Evolutionary conservation across 331 rosid genomes (phyloP), one percentile per base, ranked within the genome.

Genomic region (Pyracantha coccinea): DNA sequence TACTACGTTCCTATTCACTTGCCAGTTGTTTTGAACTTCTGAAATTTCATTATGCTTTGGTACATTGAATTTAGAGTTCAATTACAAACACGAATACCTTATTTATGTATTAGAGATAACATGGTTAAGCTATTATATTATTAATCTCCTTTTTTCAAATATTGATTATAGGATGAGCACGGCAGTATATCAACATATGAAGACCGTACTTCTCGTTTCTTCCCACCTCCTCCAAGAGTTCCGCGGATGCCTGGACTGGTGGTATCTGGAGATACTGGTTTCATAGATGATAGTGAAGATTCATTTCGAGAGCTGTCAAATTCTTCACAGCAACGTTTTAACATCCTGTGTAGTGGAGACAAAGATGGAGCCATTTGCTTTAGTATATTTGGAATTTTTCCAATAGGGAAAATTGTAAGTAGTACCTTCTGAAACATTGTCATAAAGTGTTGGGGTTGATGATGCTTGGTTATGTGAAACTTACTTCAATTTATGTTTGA

Each of bases 331-430:
- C 97, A 88, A 78, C 90, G 82, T 52, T 94, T 94, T 83, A 94
- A 88, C 77, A 90, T 94, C 77, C 87, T 91, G 25, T 91, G 97
- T 73, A 94, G 97, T 77, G 99, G 92, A 80, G 99, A 94, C 80
- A 86, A 80, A 86, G 96, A 94, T 77, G 97, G 97, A 74, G 82
- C 80, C 78, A 90, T 94, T 72, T 90, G 89, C 85, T 92, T 94
- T 76, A 94, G 96, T 81, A 94, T 94, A 82, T 91, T 92, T 86
- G 99, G 99, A 78, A 90, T 92, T 79, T 94, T 94, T 74, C 96
- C 93, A 59, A 86, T 94, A 7, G 95, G 96, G 72, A 90, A 88
- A 87, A 76, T 86, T 74, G 99, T 94, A 88, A 88, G 99, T 87
- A 61, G 75, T 61, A 77, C 14, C 44, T 73, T 79, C 65, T 63